phyloP scores from a whole-genome alignment of 805 yeast species.

The Starmerella bombi region DNA sequence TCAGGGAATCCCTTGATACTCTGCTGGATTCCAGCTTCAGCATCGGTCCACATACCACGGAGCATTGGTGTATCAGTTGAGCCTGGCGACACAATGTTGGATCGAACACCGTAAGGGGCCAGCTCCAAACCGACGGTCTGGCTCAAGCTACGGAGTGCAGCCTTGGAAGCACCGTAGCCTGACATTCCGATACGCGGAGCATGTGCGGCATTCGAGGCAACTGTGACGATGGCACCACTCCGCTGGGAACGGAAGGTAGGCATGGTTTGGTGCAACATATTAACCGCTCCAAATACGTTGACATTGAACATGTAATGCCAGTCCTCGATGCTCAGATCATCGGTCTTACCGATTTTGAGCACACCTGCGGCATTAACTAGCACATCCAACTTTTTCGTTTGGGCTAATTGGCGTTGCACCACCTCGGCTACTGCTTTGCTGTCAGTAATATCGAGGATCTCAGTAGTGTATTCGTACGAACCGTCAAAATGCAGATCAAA shows the following conservation, averaged over 20 bases:
- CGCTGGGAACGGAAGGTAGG: constrained; percentile 5
- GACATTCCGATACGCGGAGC: constrained; percentile 17
- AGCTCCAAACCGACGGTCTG: constrained; percentile 12
- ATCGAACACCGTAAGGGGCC: constrained; percentile 12
- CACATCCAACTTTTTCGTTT: constrained; percentile 3
- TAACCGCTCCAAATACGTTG: constrained; percentile 13
- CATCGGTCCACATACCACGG: constrained; percentile 8
- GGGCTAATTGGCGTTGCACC: neutral
- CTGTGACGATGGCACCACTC: constrained; percentile 9
- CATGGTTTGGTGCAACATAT: constrained; percentile 6
- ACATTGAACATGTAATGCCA: constrained; percentile 12
- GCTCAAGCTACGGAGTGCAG: constrained; percentile 10
- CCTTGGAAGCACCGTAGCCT: constrained; percentile 16
- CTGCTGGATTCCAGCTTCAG: constrained; percentile 2
- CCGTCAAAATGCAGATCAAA: constrained; percentile 7
- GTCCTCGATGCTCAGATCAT: constrained; percentile 2
- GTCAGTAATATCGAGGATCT: constrained; percentile 5
- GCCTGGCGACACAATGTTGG: constrained; percentile 14
- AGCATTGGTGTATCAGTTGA: constrained; percentile 15
- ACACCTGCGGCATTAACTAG: constrained; percentile 15
- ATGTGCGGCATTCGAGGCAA: constrained; percentile 14
- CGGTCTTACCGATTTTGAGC: constrained; percentile 8
- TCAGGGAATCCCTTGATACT: constrained; percentile 11
- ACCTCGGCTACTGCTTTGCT: neutral
- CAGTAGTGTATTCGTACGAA: constrained; percentile 2